Evolutionary conservation across 768 basidiomycete species (phyloP).

Genomic region (Hebeloma cylindrosporum): DNA sequence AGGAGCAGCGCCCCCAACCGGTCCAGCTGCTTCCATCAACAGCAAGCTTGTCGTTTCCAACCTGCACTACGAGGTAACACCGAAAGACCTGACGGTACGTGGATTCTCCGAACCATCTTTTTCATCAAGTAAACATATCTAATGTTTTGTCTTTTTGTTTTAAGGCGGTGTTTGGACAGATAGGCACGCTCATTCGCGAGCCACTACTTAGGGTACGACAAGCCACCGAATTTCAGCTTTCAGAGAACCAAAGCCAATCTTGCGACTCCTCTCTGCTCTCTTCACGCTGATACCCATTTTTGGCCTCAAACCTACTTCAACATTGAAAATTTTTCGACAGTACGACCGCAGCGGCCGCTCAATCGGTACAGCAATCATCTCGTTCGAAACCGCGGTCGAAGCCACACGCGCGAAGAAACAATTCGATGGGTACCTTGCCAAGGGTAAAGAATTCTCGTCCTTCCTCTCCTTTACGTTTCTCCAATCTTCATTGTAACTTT

Average conservation of each 20-base stretch:
- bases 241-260: conserved; percentile 50
- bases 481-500: not conserved
- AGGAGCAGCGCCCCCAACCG: conserved; percentile 17
- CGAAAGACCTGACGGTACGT: conserved; percentile 84
- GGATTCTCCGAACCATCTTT: not conserved
- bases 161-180: conserved; percentile 87
- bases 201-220: conserved; percentile 93
- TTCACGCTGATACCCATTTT: conserved; percentile 36
- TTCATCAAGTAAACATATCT: not conserved
- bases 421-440: conserved; percentile 84
- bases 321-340: conserved; percentile 47
- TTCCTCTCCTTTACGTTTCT: not conserved
- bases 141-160: conserved; percentile 5
- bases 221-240: conserved; percentile 57
- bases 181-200: conserved; percentile 90
- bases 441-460: conserved; percentile 53
- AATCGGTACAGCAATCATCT: conserved; percentile 75
- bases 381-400: conserved; percentile 76
- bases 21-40: conserved; percentile 38
- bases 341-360: conserved; percentile 97
- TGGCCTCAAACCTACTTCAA: conserved; percentile 28
- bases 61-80: conserved; percentile 88
- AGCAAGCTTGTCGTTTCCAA: conserved; percentile 76
- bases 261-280: conserved; percentile 39
- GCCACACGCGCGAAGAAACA: conserved; percentile 83